These are phyloP conservation scores for Exophiala mesophila DNA, from an alignment of 2,329 filamentous ascomycete genomes.

Conservation along the genomic window DNA sequence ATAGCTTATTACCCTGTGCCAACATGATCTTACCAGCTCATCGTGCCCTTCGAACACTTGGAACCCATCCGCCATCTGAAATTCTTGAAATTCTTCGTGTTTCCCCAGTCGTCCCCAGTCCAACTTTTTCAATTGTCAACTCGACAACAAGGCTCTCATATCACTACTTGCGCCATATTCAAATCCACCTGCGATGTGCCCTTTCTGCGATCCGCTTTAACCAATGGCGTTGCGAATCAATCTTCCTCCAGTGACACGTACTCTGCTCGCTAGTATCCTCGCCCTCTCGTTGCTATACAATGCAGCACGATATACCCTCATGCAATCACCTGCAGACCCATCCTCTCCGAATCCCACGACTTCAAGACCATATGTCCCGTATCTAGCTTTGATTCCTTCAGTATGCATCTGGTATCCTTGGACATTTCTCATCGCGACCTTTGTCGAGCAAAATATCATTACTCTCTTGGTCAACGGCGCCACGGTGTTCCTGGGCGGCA, in stretches of 20 bases:
- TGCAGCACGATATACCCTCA: conserved; percentile 57
- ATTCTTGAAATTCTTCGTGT: no score
- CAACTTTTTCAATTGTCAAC: no score
- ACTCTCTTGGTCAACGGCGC: conserved; percentile 71
- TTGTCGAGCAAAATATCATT: conserved; percentile 91
- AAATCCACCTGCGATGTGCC: conserved; percentile 7
- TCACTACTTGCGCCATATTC: no score
- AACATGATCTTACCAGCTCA: no score
- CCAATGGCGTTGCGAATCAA: conserved; percentile 76
- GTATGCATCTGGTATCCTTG: conserved; percentile 83
- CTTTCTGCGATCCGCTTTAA: conserved; percentile 1
- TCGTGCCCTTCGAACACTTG: no score
- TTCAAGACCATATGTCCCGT: conserved; percentile 69
- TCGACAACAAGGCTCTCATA: no score
- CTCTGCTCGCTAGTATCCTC: conserved; percentile 68
- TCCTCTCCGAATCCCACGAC: conserved; percentile 35
- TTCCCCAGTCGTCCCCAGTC: not conserved
- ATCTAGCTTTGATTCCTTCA: conserved; percentile 80
- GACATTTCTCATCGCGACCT: conserved; percentile 79
- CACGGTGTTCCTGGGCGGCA: conserved; percentile 84
- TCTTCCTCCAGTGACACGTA: conserved; percentile 84
- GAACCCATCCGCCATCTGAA: no score
- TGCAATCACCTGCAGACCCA: conserved; percentile 44
- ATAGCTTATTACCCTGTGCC: no score
- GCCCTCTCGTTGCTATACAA: conserved; percentile 74